These are phyloP conservation scores for Anthostomella pinea DNA, from an alignment of 2,329 filamentous ascomycete species.

Conservation along the genomic window DNA sequence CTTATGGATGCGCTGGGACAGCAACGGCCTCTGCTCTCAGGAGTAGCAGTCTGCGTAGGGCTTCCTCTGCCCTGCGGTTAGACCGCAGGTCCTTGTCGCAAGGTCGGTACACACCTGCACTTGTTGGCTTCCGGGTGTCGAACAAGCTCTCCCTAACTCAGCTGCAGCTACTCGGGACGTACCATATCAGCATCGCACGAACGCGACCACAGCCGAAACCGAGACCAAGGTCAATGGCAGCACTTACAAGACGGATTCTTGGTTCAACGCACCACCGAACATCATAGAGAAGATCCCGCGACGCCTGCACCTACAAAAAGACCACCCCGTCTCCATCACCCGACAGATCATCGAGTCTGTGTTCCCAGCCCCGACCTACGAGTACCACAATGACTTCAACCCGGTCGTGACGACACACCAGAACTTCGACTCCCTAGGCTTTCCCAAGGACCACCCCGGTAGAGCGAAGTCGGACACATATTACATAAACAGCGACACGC, in stretches of 20 bases:
- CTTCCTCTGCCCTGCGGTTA: constrained; percentile 11
- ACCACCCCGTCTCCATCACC: constrained; percentile 89
- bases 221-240: constrained; percentile 59
- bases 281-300: constrained; percentile 74
- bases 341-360: constrained; percentile 87
- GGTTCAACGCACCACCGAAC: constrained; percentile 79
- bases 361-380: constrained; percentile 72
- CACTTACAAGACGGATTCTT: constrained; percentile 67
- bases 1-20: constrained; percentile 16
- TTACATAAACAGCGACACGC: constrained; percentile 81
- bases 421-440: constrained; percentile 97
- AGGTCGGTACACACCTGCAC: constrained; percentile 20
- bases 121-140: neutral
- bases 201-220: constrained; percentile 39
- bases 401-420: constrained; percentile 81
- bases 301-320: constrained; percentile 81
- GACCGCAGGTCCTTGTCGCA: constrained; percentile 19
- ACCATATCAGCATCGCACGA: constrained; percentile 21
- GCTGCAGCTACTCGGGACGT: constrained; percentile 9
- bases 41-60: constrained; percentile 7
- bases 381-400: constrained; percentile 73
- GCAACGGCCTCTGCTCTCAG: constrained; percentile 8
- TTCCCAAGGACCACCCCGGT: constrained; percentile 83
- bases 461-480: constrained; percentile 89
- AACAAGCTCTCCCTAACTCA: constrained; percentile 13